A percentile compares a stretch with the other conserved stretches of the same genome.
These are phyloP conservation scores for Escovopsis sp. DNA, from an alignment of 2,329 filamentous ascomycete genomes.

Conservation along the genomic window DNA sequence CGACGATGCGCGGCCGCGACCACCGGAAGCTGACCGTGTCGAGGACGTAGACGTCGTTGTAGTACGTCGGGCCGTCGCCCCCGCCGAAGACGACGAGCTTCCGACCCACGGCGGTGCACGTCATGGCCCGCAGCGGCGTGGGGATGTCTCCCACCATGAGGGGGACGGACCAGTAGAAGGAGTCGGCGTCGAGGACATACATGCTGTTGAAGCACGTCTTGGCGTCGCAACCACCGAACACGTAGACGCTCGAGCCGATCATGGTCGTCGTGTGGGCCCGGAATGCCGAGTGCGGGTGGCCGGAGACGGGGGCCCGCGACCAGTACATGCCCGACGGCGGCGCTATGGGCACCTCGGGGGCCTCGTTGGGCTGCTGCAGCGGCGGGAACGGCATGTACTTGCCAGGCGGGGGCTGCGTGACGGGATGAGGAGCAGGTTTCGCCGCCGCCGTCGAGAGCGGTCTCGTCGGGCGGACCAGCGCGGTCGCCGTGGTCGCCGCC, in stretches of 20 bases:
- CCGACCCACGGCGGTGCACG: conserved; percentile 55
- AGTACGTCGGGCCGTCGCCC: conserved; percentile 55
- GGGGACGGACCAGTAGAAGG: conserved; percentile 55
- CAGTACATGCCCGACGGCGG: conserved; percentile 61
- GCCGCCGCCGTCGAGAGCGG: conserved; percentile 11
- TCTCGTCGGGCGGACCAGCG: background rate
- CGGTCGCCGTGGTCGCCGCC: conserved; percentile 5
- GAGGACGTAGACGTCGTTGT: conserved; percentile 59
- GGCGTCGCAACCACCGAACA: conserved; percentile 56
- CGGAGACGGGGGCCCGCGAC: conserved; percentile 51
- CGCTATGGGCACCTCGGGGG: conserved; percentile 45
- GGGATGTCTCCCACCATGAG: conserved; percentile 50
- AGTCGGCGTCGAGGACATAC: conserved; percentile 54
- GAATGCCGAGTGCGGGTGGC: conserved; percentile 43
- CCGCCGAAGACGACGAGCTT: conserved; percentile 57
- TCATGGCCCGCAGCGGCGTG: conserved; percentile 53
- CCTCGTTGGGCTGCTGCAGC: conserved; percentile 39
- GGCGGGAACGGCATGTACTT: conserved; percentile 38
- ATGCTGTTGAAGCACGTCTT: conserved; percentile 54
- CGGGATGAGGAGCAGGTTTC: conserved; percentile 5
- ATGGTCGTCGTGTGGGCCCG: conserved; percentile 54
- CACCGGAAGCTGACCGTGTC: conserved; percentile 56
- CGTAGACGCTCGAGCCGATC: conserved; percentile 50
- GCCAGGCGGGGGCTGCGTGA: conserved; percentile 19
- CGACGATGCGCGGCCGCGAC: conserved; percentile 45